Evolutionary conservation across 164 flowering plant species (phyloP).

Genomic region (Platanus orientalis): DNA sequence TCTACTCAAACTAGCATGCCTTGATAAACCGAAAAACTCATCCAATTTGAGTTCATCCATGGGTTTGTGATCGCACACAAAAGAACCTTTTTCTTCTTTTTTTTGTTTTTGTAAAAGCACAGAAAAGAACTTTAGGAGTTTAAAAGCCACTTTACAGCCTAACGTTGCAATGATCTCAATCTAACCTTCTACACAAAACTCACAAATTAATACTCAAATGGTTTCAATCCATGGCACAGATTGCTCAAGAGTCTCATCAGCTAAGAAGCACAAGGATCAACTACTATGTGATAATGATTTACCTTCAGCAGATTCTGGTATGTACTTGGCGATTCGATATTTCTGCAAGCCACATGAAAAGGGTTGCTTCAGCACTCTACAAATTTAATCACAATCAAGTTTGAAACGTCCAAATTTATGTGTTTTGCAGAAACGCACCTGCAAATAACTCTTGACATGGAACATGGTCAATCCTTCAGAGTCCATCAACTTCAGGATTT

Average conservation of each 20-base stretch:
- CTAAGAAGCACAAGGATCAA: neutral
- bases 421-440: conserved; percentile 32
- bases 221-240: neutral
- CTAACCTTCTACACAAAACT: neutral
- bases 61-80: neutral
- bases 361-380: neutral
- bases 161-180: neutral
- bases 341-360: conserved; percentile 35
- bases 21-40: neutral
- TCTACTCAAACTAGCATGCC: too few species aligned
- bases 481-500: conserved; percentile 80
- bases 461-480: conserved; percentile 82
- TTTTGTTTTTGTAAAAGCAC: too few species aligned
- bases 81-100: too few species aligned
- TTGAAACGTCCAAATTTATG: neutral
- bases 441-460: conserved; percentile 94
- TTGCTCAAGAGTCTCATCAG: neutral
- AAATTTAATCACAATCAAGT: neutral
- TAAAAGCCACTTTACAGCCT: too few species aligned
- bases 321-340: conserved; percentile 59
- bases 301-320: conserved; percentile 60
- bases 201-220: neutral
- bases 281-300: conserved; percentile 7
- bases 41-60: neutral
- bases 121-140: too few species aligned